Evolutionary conservation across 2,329 filamentous ascomycete species (phyloP).

Genomic region (Macrophomina pseudophaseolina): DNA sequence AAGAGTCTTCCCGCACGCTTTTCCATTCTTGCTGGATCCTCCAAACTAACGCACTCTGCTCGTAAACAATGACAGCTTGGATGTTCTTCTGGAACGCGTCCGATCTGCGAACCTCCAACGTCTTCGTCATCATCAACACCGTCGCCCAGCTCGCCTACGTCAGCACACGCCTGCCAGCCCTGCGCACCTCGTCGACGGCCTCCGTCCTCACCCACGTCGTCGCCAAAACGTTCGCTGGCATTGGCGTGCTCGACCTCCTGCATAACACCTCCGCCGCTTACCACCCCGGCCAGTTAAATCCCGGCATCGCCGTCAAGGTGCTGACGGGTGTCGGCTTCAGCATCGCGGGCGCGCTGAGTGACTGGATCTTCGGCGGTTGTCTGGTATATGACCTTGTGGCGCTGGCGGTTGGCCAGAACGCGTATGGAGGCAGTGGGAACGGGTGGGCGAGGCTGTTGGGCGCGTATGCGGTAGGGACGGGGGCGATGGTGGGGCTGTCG

Average conservation of each 20-base stretch:
- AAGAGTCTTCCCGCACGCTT: no score
- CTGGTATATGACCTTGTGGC: constrained; percentile 64
- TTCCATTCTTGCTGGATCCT: no score
- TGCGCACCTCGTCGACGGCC: constrained; percentile 56
- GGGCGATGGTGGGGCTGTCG: constrained; percentile 58
- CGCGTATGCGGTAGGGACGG: constrained; percentile 57
- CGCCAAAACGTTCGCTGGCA: constrained; percentile 65
- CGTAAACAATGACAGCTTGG: constrained; percentile 49
- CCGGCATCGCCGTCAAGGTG: constrained; percentile 55
- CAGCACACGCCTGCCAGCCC: constrained; percentile 52
- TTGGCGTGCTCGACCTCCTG: constrained; percentile 63
- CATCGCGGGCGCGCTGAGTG: constrained; percentile 54
- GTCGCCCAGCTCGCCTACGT: constrained; percentile 61
- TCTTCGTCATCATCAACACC: constrained; percentile 63
- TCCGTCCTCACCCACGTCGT: constrained; percentile 64
- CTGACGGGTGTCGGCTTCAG: constrained; percentile 61
- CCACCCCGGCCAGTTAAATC: constrained; percentile 53
- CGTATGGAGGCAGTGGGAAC: constrained; percentile 31
- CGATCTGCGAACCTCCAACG: constrained; percentile 56
- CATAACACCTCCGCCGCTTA: constrained; percentile 64
- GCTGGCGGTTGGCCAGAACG: constrained; percentile 59
- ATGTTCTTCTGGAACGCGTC: constrained; percentile 67
- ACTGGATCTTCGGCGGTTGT: constrained; percentile 66
- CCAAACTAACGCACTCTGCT: background rate
- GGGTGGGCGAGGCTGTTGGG: constrained; percentile 59